These are phyloP conservation scores for Paramecium pentaurelia DNA, from an alignment of 73 alveolate genomes.

Conservation along the genomic window DNA sequence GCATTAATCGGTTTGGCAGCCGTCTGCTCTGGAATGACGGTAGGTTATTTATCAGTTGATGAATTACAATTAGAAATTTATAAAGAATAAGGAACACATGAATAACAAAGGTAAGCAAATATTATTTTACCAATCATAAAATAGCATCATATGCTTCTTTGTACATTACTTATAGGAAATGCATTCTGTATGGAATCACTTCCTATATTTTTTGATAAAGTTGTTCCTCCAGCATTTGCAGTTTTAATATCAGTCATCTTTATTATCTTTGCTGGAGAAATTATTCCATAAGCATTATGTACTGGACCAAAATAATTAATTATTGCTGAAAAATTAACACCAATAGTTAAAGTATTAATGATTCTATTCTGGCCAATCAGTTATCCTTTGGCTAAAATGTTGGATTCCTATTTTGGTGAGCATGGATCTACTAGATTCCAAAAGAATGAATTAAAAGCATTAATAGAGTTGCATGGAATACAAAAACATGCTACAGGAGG, in stretches of 20 bases:
- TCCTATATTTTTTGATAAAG: slow-evolving; percentile 88
- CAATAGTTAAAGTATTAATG: slow-evolving; percentile 58
- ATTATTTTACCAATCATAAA: slow-evolving; percentile 79
- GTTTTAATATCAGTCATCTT: slow-evolving; percentile 84
- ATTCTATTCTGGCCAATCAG: slow-evolving; percentile 65
- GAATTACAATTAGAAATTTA: slow-evolving; percentile 20
- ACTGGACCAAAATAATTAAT: slow-evolving; percentile 93
- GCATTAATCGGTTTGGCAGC: slow-evolving; percentile 71
- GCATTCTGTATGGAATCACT: slow-evolving; percentile 95
- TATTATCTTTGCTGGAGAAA: slow-evolving; percentile 90
- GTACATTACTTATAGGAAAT: slow-evolving; percentile 90
- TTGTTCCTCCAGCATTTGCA: slow-evolving; percentile 89
- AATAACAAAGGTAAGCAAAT: slow-evolving; percentile 43
- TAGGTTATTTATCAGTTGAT: slow-evolving; percentile 59
- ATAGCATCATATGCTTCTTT: slow-evolving; percentile 92
- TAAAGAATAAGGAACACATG: slow-evolving; percentile 54
- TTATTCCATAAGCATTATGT: slow-evolving; percentile 96
- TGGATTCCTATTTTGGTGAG: slow-evolving; percentile 75
- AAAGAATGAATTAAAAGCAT: slow-evolving; percentile 52
- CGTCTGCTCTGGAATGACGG: slow-evolving; percentile 50
- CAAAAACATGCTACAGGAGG: not conserved
- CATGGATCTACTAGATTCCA: slow-evolving; percentile 54
- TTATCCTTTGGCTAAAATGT: slow-evolving; percentile 70
- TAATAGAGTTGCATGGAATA: slow-evolving; percentile 33
- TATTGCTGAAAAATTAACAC: slow-evolving; percentile 88